Percentiles rank a stretch among this genome's conserved stretches.
These are phyloP conservation scores for Chytriomyces sp. DNA, from an alignment of 192 early-diverging fungal species.

Conservation along the genomic window DNA sequence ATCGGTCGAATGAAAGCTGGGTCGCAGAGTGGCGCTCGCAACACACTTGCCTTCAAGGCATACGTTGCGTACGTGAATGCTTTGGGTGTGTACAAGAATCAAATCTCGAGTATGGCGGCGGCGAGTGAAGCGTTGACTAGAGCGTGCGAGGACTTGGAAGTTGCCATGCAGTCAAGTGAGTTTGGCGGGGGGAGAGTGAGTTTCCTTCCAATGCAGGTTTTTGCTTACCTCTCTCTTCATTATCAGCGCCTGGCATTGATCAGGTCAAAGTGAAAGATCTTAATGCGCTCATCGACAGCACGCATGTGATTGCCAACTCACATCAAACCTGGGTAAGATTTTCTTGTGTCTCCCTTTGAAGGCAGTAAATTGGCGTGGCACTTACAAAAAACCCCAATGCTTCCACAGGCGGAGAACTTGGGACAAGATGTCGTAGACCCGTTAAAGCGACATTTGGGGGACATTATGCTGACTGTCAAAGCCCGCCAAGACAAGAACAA, in stretches of 20 bases:
- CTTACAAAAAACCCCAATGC: neutral
- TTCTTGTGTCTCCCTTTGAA: conserved; percentile 3
- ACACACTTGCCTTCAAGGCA: conserved; percentile 41
- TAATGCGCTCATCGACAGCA: conserved; percentile 60
- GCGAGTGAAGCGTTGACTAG: conserved; percentile 59
- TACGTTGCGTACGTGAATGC: conserved; percentile 57
- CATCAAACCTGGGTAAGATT: conserved; percentile 56
- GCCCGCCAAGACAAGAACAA: conserved; percentile 50
- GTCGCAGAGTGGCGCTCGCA: conserved; percentile 24
- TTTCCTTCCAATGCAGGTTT: too few species aligned
- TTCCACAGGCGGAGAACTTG: conserved; percentile 43
- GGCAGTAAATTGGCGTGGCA: too few species aligned
- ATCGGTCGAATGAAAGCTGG: neutral
- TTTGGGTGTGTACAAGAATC: conserved; percentile 45
- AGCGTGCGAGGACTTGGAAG: conserved; percentile 52
- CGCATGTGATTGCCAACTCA: conserved; percentile 58
- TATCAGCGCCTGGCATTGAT: neutral
- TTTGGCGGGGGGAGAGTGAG: neutral
- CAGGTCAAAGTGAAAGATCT: conserved; percentile 44
- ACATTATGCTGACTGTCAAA: conserved; percentile 37
- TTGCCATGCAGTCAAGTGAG: neutral
- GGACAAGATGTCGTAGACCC: conserved; percentile 57
- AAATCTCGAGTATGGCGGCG: conserved; percentile 52
- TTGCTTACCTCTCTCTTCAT: too few species aligned
- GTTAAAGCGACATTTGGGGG: conserved; percentile 39